phyloP scores from a whole-genome alignment of 352 stramenopile species.

The Aphanomyces astaci region DNA sequence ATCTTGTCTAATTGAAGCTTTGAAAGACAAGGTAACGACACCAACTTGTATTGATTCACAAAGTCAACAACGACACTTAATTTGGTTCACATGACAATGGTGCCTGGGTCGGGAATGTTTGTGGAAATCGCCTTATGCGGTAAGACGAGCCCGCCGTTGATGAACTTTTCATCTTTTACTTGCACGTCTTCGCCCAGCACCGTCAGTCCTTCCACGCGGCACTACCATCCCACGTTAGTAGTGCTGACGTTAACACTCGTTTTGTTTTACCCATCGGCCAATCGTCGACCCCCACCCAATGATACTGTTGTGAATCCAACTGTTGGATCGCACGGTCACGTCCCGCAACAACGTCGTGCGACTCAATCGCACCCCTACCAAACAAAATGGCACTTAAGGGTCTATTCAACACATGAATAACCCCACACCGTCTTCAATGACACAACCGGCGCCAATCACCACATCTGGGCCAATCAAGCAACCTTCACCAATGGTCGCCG shows the following conservation, averaged over 20 bases:
- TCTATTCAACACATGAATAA: neutral
- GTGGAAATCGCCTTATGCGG: conserved; percentile 83
- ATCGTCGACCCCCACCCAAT: conserved; percentile 85
- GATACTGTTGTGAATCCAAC: conserved; percentile 83
- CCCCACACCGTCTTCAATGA: conserved; percentile 68
- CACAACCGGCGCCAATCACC: conserved; percentile 66
- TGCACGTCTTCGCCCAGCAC: conserved; percentile 83
- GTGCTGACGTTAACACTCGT: too few relatives aligned
- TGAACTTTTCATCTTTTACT: conserved; percentile 83
- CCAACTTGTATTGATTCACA: too few relatives aligned
- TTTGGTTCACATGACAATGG: conserved; percentile 73
- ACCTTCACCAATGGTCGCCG: conserved; percentile 59
- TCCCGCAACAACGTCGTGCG: conserved; percentile 68
- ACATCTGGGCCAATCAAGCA: conserved; percentile 83
- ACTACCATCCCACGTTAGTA: too few relatives aligned
- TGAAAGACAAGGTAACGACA: too few relatives aligned
- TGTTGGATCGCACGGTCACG: conserved; percentile 70
- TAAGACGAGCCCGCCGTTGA: conserved; percentile 82
- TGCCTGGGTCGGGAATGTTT: conserved; percentile 76
- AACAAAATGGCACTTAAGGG: too few relatives aligned
- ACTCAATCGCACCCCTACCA: conserved; percentile 65
- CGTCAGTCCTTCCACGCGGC: conserved; percentile 73
- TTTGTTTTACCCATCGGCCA: conserved; percentile 53
- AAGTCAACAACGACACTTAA: neutral
- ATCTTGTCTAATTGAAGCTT: too few relatives aligned